Percentiles rank a stretch among this genome's conserved stretches.
Evolutionary conservation across 768 basidiomycete species (phyloP).

Genomic region (Auricularia sp.): DNA sequence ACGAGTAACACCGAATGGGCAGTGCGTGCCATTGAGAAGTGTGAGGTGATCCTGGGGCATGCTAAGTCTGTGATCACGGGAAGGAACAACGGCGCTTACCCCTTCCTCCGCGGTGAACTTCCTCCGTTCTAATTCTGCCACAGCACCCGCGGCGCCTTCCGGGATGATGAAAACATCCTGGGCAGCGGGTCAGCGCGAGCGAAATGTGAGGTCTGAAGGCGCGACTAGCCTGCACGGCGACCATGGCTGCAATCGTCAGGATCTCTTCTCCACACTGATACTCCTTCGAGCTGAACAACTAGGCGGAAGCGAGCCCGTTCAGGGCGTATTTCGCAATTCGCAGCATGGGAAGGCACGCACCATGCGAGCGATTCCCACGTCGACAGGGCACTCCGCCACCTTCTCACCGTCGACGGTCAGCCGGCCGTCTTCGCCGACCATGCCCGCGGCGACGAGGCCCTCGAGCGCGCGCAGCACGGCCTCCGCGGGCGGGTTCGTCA

Average conservation of each 20-base stretch:
- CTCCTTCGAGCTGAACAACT: constrained; percentile 82
- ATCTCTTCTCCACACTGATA: constrained; percentile 92
- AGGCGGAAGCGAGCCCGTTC: not conserved
- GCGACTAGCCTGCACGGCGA: constrained; percentile 63
- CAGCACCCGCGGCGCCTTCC: constrained; percentile 72
- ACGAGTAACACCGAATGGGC: not conserved
- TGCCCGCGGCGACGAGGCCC: constrained; percentile 66
- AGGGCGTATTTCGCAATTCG: not conserved
- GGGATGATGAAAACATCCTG: constrained; percentile 87
- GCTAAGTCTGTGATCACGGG: not conserved
- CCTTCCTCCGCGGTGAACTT: constrained; percentile 99
- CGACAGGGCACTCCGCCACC: constrained; percentile 90
- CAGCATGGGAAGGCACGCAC: constrained; percentile 32
- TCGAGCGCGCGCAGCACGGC: constrained; percentile 80
- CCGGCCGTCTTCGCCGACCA: constrained; percentile 73
- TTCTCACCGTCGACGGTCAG: constrained; percentile 69
- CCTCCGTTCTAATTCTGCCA: constrained; percentile 84
- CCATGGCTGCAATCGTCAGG: constrained; percentile 93
- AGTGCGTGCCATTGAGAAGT: constrained; percentile 65
- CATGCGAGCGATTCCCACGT: constrained; percentile 89
- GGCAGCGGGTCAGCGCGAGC: not conserved
- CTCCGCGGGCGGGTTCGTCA: constrained; percentile 78
- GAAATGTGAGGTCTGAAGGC: not conserved
- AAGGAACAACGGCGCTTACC: constrained; percentile 32
- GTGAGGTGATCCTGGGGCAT: constrained; percentile 79